Percentiles rank a stretch among this genome's conserved stretches.
Conservation (phyloP, 306 rosid genomes). For the Citrullus colocynthis region DNA sequence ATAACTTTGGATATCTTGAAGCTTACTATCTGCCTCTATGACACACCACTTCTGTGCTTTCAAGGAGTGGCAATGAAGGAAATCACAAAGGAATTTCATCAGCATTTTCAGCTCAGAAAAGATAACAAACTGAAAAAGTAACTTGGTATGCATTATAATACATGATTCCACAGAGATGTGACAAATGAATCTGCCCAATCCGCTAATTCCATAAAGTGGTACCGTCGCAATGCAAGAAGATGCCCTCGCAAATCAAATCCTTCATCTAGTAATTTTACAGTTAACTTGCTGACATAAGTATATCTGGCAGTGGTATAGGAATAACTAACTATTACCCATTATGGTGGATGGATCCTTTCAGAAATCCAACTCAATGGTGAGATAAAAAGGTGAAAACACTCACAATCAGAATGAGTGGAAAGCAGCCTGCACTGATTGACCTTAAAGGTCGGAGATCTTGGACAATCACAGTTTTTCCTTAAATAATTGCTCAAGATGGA, state of each 20-base stretch:
- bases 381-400: background rate
- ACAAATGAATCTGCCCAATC: conserved; percentile 98
- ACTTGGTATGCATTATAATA: conserved; percentile 30
- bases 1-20: conserved; percentile 76
- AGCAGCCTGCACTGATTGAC: background rate
- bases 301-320: conserved; percentile 56
- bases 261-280: conserved; percentile 76
- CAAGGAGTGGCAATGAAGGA: conserved; percentile 17
- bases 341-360: background rate
- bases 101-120: conserved; percentile 6
- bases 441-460: background rate
- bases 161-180: conserved; percentile 81
- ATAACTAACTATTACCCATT: conserved; percentile 7
- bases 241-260: conserved; percentile 81
- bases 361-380: background rate
- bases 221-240: conserved; percentile 71
- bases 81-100: background rate
- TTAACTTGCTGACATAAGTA: conserved; percentile 78
- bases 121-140: conserved; percentile 10
- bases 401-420: background rate
- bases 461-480: background rate
- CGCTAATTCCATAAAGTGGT: conserved; percentile 87
- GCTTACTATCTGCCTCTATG: conserved; percentile 63
- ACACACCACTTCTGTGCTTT: conserved; percentile 69
- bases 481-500: background rate